Evolutionary conservation across 2,329 filamentous ascomycete genomes (phyloP).

Genomic region (Colletotrichum limetticola): DNA sequence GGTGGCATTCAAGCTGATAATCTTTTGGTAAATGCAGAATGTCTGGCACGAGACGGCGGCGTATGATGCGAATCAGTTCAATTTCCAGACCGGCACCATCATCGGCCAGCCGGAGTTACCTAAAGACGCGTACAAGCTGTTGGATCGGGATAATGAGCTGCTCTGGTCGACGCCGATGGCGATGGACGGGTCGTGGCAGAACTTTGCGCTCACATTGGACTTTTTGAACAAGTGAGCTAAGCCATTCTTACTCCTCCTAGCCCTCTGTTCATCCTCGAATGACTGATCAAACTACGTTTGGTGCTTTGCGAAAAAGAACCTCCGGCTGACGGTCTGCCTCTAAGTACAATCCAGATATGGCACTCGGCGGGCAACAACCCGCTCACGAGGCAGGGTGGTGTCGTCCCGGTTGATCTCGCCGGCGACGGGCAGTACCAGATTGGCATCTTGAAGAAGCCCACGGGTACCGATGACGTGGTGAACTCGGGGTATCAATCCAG

Average conservation of each 20-base stretch:
- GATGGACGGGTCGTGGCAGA: conserved; percentile 35
- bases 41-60: conserved; percentile 51
- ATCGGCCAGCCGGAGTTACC: conserved; percentile 36
- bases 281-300: no score
- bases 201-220: conserved; percentile 37
- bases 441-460: conserved; percentile 68
- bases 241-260: background rate
- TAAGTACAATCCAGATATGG: conserved; percentile 36
- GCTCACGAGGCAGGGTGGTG: conserved; percentile 12
- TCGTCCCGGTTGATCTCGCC: conserved; percentile 16
- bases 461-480: conserved; percentile 61
- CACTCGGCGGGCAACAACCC: conserved; percentile 27
- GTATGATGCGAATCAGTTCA: conserved; percentile 51
- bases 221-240: conserved; percentile 34
- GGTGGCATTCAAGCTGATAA: no score
- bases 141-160: conserved; percentile 31
- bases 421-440: conserved; percentile 54
- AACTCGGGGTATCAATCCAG: conserved; percentile 60
- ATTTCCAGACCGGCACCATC: conserved; percentile 48
- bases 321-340: background rate
- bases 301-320: no score
- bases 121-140: conserved; percentile 30
- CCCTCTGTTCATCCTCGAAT: no score
- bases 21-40: conserved; percentile 34
- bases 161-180: conserved; percentile 35